These are phyloP conservation scores for Ustilago shanxiensis DNA, from an alignment of 1,284 basidiomycete genomes.

Conservation along the genomic window DNA sequence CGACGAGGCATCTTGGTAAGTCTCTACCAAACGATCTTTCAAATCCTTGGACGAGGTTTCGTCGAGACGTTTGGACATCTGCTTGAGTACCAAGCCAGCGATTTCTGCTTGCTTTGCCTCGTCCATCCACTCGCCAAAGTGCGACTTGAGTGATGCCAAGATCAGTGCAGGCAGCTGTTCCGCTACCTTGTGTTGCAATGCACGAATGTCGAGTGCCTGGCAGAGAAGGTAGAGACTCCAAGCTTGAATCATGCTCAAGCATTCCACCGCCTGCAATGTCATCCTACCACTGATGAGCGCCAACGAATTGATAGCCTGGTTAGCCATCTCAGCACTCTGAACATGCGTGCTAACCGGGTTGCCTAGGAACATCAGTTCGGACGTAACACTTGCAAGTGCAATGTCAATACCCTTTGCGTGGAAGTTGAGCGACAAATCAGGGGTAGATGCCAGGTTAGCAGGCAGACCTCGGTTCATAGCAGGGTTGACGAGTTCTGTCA, in stretches of 20 bases:
- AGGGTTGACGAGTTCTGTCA: slow-evolving; percentile 79
- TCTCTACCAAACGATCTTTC: slow-evolving; percentile 54
- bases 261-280: slow-evolving; percentile 58
- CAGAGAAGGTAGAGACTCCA: slow-evolving; percentile 65
- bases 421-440: slow-evolving; percentile 75
- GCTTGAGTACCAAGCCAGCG: slow-evolving; percentile 46
- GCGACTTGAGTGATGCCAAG: slow-evolving; percentile 32
- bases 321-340: slow-evolving; percentile 72
- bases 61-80: slow-evolving; percentile 58
- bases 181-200: slow-evolving; percentile 55
- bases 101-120: slow-evolving; percentile 41
- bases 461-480: slow-evolving; percentile 58
- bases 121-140: slow-evolving; percentile 65
- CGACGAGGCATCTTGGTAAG: slow-evolving; percentile 57
- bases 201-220: slow-evolving; percentile 64
- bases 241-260: slow-evolving; percentile 59
- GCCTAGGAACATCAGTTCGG: slow-evolving; percentile 84
- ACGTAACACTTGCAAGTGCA: slow-evolving; percentile 71
- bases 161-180: slow-evolving; percentile 49
- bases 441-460: slow-evolving; percentile 58
- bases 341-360: slow-evolving; percentile 87
- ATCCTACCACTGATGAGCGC: slow-evolving; percentile 58
- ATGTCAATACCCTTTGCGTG: slow-evolving; percentile 88
- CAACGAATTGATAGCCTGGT: slow-evolving; percentile 61
- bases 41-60: slow-evolving; percentile 62